Percentiles rank a stretch among this genome's conserved stretches.
Evolutionary conservation across 768 basidiomycete genomes (phyloP).

Genomic region (Pisolithus sp.): DNA sequence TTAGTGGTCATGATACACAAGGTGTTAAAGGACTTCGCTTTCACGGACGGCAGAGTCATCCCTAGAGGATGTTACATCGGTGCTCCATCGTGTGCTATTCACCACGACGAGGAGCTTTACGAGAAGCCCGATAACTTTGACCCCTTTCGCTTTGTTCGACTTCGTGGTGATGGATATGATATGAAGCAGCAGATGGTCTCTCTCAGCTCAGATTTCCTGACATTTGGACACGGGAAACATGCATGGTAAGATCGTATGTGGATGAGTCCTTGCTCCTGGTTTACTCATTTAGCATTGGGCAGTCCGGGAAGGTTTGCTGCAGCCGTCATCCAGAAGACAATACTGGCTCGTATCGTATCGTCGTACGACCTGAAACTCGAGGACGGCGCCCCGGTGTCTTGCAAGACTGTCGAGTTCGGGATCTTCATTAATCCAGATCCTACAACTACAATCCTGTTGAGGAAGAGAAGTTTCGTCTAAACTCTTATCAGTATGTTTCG

Average conservation of each 20-base stretch:
- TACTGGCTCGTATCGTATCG: conserved; percentile 31
- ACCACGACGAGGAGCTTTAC: not conserved
- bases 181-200: conserved; percentile 22
- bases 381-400: conserved; percentile 35
- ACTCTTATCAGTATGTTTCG: not conserved
- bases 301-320: conserved; percentile 37
- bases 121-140: not conserved
- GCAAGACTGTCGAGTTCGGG: not conserved
- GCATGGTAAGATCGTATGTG: conserved; percentile 8
- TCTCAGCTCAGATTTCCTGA: conserved; percentile 23
- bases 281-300: not conserved
- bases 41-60: conserved; percentile 31
- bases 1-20: conserved; percentile 27
- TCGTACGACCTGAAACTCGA: conserved; percentile 41
- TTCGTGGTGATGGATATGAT: not conserved
- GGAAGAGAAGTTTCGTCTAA: not conserved
- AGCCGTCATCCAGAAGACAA: conserved; percentile 31
- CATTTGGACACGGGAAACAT: conserved; percentile 27
- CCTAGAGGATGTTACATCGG: conserved; percentile 18
- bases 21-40: conserved; percentile 23
- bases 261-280: not conserved
- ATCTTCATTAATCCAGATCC: not conserved
- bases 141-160: not conserved
- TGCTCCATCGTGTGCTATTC: not conserved
- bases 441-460: not conserved